phyloP scores from a whole-genome alignment of 1,139 yeast species.

The Geotrichum australiense region DNA sequence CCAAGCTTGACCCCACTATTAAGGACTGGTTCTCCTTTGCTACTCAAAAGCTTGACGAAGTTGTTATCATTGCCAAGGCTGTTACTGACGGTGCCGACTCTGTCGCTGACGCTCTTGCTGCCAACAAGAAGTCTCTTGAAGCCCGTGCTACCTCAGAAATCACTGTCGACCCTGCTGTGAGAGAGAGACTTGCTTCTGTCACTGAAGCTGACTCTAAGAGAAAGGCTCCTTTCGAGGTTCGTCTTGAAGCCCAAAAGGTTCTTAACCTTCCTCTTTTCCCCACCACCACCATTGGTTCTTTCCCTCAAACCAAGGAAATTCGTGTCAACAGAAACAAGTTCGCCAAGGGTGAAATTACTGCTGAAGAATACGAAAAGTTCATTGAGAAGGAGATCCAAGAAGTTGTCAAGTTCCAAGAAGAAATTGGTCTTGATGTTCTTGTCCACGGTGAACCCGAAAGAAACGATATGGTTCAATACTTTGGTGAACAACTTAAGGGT shows the following conservation, averaged over 20 bases:
- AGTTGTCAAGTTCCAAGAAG: constrained; percentile 98
- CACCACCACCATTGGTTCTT: constrained; percentile 98
- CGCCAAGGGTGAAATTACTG: constrained; percentile 90
- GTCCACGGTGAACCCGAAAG: constrained; percentile 99
- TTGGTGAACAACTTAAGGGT: constrained; percentile 97
- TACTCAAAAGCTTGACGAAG: constrained; percentile 89
- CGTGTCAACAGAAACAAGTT: constrained; percentile 98
- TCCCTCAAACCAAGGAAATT: constrained; percentile 99
- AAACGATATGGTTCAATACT: constrained; percentile 99
- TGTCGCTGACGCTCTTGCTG: constrained; percentile 54
- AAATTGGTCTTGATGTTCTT: constrained; percentile 92
- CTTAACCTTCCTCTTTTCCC: constrained; percentile 98
- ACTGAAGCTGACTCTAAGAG: constrained; percentile 66
- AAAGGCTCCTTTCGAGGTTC: constrained; percentile 74
- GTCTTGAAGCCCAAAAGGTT: constrained; percentile 84
- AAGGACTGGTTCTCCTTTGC: constrained; percentile 99
- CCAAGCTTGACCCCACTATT: constrained; percentile 81
- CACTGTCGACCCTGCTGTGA: constrained; percentile 88
- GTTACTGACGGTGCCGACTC: constrained; percentile 51
- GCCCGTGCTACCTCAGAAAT: constrained; percentile 82
- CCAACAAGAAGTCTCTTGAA: constrained; percentile 79
- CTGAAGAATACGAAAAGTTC: constrained; percentile 92
- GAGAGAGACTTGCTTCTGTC: constrained; percentile 77
- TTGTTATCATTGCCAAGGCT: constrained; percentile 84
- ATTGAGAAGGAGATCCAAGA: constrained; percentile 93